Evolutionary conservation across 2,329 filamentous ascomycete genomes (phyloP), one percentile per base, ranked within the genome.

Genomic region (Incumbomyces lentus): DNA sequence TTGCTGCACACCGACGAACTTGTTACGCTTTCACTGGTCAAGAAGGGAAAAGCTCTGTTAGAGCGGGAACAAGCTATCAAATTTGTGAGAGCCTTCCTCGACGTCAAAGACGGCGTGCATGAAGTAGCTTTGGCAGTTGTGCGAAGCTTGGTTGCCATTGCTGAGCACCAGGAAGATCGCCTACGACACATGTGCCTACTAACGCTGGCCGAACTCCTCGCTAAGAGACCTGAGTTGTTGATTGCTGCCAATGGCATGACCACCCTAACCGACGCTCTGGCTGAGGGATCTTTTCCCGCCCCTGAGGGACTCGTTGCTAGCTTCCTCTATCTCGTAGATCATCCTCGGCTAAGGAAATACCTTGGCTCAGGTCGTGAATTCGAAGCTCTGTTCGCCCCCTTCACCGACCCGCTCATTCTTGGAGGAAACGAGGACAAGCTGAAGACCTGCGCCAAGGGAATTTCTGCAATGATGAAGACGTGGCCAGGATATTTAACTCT

Each of bases 41-140:
- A 96, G 62, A 92, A 96, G 63, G 84, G 85, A 60, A 96, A 95
- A 64, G 86, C 90, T n/a, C 89, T 90, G 56, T 86, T 98, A 14
- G 92, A 98, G 68, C 79, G 93, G 45, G 92, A 98, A 64, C 92
- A 98, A 66, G 92, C 92, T 11, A 71, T 98, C 58, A 98, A 98
- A 63, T 95, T 98, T 62, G 82, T 96, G 19, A 80, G 92, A 49
- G 86, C 89, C 8, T 98, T 98, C 59, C 71, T 98, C 2, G 92
- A 98, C 61, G 87, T 96, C 53, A 95, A 95, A 61, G 86, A 88
- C 52, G 92, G 92, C 10, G 82, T 93, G 7, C 76, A 79, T 52
- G 90, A 98, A 62, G 76, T 98, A 31, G 93, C 92, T 1, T 78
- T 85, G 49, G 82, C 86, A 1, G 81, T 98, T 16, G 84, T 94